phyloP scores from a whole-genome alignment of 2,329 filamentous ascomycete species.

The Penicillium sp. region DNA sequence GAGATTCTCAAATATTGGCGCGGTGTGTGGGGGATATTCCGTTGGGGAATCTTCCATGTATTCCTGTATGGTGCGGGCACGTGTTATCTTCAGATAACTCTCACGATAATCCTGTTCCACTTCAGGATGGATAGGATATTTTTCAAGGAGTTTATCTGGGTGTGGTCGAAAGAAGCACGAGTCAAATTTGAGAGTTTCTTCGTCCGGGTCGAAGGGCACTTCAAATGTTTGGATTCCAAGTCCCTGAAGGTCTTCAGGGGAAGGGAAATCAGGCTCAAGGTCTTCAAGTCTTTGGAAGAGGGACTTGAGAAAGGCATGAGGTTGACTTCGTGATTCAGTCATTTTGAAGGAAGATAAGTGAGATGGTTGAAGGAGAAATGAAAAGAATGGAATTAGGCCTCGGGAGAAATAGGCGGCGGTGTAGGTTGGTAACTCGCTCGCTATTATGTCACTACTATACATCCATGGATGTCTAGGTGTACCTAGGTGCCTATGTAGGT shows the following conservation, averaged over 20 bases:
- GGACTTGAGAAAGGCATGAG: background rate
- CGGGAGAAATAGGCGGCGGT: no score
- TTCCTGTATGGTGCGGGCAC: background rate
- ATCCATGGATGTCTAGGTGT: no score
- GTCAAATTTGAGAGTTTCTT: background rate
- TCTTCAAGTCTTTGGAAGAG: background rate
- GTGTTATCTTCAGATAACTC: background rate
- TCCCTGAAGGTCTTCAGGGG: background rate
- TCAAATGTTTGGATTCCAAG: background rate
- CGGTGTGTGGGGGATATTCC: background rate
- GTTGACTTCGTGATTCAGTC: background rate
- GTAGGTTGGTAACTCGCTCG: no score
- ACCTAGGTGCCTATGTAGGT: no score
- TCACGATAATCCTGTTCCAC: background rate
- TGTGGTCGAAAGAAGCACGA: background rate
- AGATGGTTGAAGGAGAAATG: no score
- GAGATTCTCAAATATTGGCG: background rate
- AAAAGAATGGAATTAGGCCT: no score
- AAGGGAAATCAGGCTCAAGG: background rate
- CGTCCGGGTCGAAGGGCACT: background rate
- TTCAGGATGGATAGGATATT: background rate
- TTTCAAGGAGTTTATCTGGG: background rate
- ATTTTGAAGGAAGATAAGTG: background rate
- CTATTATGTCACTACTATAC: no score
- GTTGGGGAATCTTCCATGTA: background rate